Evolutionary conservation across 2,329 filamentous ascomycete genomes (phyloP).

Genomic region (Alternaria brassicae): DNA sequence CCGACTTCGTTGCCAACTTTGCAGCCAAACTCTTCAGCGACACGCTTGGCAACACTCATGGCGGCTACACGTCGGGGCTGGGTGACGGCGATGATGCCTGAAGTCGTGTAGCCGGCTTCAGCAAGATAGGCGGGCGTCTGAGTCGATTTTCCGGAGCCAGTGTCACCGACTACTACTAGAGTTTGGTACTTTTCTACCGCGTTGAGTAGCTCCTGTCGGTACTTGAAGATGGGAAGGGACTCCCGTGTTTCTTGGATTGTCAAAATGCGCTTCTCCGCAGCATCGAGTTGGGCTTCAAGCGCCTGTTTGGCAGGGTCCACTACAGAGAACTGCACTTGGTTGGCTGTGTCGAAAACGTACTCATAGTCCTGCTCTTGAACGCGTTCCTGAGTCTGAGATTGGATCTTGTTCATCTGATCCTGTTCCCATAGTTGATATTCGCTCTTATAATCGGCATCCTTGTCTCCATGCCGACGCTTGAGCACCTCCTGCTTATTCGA

Average conservation of each 20-base stretch:
- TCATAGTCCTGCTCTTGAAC: constrained; percentile 86
- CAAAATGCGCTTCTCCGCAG: constrained; percentile 80
- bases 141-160: constrained; percentile 93
- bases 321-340: not conserved
- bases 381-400: constrained; percentile 67
- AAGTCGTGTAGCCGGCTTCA: constrained; percentile 65
- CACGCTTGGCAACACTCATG: constrained; percentile 96
- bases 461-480: constrained; percentile 84
- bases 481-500: constrained; percentile 92
- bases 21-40: constrained; percentile 90
- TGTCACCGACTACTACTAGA: constrained; percentile 92
- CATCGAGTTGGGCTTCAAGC: constrained; percentile 81
- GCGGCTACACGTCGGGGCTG: constrained; percentile 94
- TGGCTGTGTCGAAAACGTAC: constrained; percentile 78
- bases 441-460: constrained; percentile 81
- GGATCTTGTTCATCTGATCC: constrained; percentile 87
- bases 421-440: constrained; percentile 97
- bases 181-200: constrained; percentile 87
- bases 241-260: constrained; percentile 93
- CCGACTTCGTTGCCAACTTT: constrained; percentile 92
- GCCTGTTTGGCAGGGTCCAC: constrained; percentile 80
- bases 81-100: constrained; percentile 85
- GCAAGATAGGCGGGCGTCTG: constrained; percentile 93
- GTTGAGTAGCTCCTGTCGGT: constrained; percentile 82
- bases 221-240: constrained; percentile 76